These are phyloP conservation scores for Tillandsia leiboldiana DNA, from an alignment of 176 grass and related monocot genomes.

Conservation along the genomic window DNA sequence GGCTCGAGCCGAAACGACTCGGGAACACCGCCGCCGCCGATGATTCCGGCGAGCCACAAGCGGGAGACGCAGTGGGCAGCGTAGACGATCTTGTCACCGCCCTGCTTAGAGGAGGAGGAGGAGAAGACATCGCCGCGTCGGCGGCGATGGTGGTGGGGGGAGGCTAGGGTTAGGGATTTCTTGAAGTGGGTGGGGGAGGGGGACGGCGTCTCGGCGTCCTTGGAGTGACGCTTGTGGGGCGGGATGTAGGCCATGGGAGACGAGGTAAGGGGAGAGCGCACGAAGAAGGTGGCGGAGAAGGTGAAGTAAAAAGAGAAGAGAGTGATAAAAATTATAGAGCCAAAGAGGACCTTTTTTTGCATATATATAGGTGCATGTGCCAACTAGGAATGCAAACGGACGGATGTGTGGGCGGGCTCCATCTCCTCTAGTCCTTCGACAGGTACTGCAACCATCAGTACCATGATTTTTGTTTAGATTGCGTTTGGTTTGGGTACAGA, in stretches of 20 bases:
- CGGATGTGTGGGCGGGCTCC: too few species aligned
- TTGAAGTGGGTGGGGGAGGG: constrained; percentile 17
- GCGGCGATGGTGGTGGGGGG: neutral
- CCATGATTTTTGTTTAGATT: too few species aligned
- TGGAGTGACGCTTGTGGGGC: constrained; percentile 31
- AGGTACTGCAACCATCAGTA: too few species aligned
- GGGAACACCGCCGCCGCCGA: neutral
- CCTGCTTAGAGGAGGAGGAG: neutral
- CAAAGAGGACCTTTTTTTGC: too few species aligned
- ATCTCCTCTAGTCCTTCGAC: too few species aligned
- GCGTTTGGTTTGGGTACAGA: too few species aligned
- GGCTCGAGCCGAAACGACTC: constrained; percentile 11
- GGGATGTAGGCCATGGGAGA: constrained; percentile 31
- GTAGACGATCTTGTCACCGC: neutral
- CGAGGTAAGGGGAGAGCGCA: neutral
- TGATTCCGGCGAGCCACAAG: constrained; percentile 15
- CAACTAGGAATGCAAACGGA: too few species aligned
- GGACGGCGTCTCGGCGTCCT: constrained; percentile 5
- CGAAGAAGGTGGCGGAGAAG: too few species aligned
- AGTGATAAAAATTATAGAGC: too few species aligned
- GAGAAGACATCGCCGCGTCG: neutral
- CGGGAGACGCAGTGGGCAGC: constrained; percentile 16
- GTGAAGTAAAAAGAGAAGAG: too few species aligned
- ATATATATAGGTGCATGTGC: too few species aligned
- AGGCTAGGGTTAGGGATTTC: neutral